phyloP scores from a whole-genome alignment of 2,329 filamentous ascomycete species.

The Beauveria varroae region DNA sequence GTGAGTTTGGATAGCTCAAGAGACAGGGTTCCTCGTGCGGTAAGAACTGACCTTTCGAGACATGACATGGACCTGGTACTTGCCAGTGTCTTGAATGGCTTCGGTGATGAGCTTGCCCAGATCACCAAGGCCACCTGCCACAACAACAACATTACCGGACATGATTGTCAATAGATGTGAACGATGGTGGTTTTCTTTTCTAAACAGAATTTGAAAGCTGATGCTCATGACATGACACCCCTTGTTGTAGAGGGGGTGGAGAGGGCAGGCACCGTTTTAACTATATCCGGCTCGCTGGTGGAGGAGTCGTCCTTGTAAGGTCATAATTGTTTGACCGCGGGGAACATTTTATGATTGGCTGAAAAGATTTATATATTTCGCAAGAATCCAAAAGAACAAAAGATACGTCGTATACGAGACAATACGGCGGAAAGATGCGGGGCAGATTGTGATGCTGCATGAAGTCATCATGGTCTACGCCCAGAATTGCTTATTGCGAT shows the following conservation, averaged over 20 bases:
- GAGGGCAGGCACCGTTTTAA: too few species aligned
- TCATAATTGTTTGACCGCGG: not conserved
- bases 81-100: slow-evolving; percentile 26
- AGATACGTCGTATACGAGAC: too few species aligned
- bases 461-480: too few species aligned
- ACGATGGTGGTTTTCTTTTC: fast-evolving
- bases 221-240: too few species aligned
- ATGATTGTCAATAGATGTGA: not conserved
- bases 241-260: too few species aligned
- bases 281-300: too few species aligned
- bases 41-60: slow-evolving; percentile 29
- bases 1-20: too few species aligned
- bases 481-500: too few species aligned
- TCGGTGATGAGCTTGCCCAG: slow-evolving; percentile 40
- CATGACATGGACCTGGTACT: slow-evolving; percentile 34
- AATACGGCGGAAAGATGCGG: too few species aligned
- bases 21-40: slow-evolving; percentile 13
- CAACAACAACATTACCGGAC: slow-evolving; percentile 29
- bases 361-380: not conserved
- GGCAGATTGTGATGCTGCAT: too few species aligned
- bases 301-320: too few species aligned
- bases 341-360: not conserved
- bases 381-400: not conserved
- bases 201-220: not conserved
- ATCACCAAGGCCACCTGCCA: slow-evolving; percentile 39